Conservation (phyloP, 2,329 filamentous ascomycete species). For the Hypoxylon sp. region DNA sequence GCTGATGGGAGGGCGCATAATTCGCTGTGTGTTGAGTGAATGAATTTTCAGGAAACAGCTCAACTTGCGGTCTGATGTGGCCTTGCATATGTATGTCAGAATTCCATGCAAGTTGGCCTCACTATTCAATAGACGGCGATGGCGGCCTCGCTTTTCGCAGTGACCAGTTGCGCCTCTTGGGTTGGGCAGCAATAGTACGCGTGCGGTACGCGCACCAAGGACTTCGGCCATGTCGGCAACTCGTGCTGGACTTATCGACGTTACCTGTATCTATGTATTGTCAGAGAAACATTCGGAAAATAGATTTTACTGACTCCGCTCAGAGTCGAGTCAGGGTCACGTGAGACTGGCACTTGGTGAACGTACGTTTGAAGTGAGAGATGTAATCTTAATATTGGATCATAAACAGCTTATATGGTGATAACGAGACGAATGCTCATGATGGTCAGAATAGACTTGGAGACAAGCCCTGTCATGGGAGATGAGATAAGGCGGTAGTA, state of each 20-base stretch:
- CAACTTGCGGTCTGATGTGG: constrained; percentile 3
- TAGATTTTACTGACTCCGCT: neutral
- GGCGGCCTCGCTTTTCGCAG: neutral
- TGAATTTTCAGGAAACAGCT: neutral
- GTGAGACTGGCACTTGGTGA: neutral
- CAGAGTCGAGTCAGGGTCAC: neutral
- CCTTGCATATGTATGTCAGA: constrained; percentile 1
- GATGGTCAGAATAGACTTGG: too few species aligned
- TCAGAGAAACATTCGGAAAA: neutral
- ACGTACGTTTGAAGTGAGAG: too few species aligned
- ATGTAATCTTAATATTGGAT: too few species aligned
- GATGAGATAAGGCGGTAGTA: too few species aligned
- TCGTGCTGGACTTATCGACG: neutral
- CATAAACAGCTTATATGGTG: too few species aligned
- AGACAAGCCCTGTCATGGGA: too few species aligned
- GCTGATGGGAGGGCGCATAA: too few species aligned
- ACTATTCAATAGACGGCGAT: neutral
- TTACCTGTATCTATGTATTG: too few species aligned
- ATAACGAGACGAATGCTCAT: too few species aligned
- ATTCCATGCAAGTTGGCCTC: neutral
- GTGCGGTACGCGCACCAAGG: neutral
- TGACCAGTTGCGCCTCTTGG: neutral
- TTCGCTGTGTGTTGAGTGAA: neutral
- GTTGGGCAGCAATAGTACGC: neutral
- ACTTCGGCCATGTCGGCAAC: neutral